Evolutionary conservation across 1,284 basidiomycete genomes (phyloP), one percentile per base, ranked within the genome.

Genomic region (Blastosporella zonata): DNA sequence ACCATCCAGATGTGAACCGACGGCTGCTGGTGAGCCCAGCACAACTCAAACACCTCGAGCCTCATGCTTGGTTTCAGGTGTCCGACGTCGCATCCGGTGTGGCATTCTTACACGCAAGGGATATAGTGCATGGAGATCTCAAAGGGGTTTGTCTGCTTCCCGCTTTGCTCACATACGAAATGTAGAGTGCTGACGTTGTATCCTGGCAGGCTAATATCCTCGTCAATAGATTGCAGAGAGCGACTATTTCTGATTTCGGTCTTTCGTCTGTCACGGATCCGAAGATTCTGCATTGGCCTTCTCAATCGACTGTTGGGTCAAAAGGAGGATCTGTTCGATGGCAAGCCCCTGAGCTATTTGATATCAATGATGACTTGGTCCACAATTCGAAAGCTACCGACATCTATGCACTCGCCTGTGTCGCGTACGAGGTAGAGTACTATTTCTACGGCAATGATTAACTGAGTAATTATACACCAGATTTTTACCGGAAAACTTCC

Each of bases 311-410:
- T 9, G 36, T 13, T 10, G 36, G 3, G 20, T 37, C 36, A 13
- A 20, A 22, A 12, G 36, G 36, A 21, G 36, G 33, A 17, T 34
- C 33, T 6, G 33, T 34, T 18, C 13, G 33, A 34, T 34, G 47
- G 49, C 47, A 44, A 21, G 59, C 59, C 15, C 59, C 59, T 1
- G 59, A 61, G 25, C 35, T 60, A 1, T 48, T 56, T 18, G 46
- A 38, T 13, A 10, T 22, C 8, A 45, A 39, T 3, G 39, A 49
- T 31, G 34, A 47, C 21, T 23, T 22, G 3, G 27, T 43, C 2
- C 9, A 46, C 10, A 42, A 53, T 15, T 49, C 49, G 5, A 49
- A 49, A 17, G 12, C 29, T 6, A 53, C 46, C 12, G 59, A 60
- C 27, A 38, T 60, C 10, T 60, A 60, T 44, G 49, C 59, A 2